Percentiles rank a stretch among this genome's conserved stretches.
These are phyloP conservation scores for Scedosporium aurantiacum DNA, from an alignment of 2,329 filamentous ascomycete genomes.

Conservation along the genomic window DNA sequence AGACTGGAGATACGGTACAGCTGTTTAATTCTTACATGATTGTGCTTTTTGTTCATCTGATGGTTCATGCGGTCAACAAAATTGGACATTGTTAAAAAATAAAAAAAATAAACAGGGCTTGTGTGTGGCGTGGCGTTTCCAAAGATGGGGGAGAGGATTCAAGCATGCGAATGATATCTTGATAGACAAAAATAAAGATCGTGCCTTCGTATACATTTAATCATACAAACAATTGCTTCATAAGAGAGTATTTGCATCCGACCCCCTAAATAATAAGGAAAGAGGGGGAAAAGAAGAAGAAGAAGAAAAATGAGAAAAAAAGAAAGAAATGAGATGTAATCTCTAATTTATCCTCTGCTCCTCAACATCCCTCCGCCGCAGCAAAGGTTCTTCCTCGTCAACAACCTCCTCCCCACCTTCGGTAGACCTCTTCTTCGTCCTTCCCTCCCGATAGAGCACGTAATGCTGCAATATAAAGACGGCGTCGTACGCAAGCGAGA, in stretches of 20 bases:
- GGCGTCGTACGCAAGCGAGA: slow-evolving; percentile 75
- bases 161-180: background rate
- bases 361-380: slow-evolving; percentile 17
- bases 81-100: background rate
- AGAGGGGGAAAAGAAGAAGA: background rate
- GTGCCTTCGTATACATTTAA: too few relatives aligned
- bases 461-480: slow-evolving; percentile 88
- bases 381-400: slow-evolving; percentile 16
- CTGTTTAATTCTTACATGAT: background rate
- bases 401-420: slow-evolving; percentile 4
- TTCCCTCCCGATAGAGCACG: slow-evolving; percentile 48
- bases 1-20: too few relatives aligned
- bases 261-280: background rate
- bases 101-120: too few relatives aligned
- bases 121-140: background rate
- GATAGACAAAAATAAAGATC: too few relatives aligned
- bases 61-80: background rate
- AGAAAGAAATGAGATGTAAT: background rate
- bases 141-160: background rate
- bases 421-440: background rate
- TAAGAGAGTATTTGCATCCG: background rate
- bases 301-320: background rate
- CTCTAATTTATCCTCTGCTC: slow-evolving; percentile 11
- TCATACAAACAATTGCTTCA: too few relatives aligned
- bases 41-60: background rate